Evolutionary conservation across 805 yeast species (phyloP).

Genomic region (Wickerhamiella occidentalis): DNA sequence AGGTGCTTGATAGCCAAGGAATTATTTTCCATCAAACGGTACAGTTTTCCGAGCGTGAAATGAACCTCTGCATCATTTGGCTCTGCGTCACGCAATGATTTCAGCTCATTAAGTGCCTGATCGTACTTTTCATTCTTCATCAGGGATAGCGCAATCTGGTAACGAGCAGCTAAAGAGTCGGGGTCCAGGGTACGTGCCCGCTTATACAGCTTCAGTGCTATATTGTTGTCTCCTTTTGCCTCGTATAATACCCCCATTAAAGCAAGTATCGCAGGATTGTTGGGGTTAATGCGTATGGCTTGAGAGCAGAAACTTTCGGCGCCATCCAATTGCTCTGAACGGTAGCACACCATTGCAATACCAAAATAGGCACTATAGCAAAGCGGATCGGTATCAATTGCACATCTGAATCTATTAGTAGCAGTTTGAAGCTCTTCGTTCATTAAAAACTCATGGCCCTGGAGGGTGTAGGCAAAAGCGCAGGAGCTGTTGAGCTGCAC

Average conservation of each 20-base stretch:
- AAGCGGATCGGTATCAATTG: conserved; percentile 61
- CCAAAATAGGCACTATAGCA: conserved; percentile 96
- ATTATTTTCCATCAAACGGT: conserved; percentile 61
- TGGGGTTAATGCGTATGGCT: conserved; percentile 82
- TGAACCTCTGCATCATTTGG: conserved; percentile 95
- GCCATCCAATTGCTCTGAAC: conserved; percentile 67
- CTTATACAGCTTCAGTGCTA: conserved; percentile 72
- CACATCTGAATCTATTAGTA: conserved; percentile 64
- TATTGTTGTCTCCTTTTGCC: conserved; percentile 50
- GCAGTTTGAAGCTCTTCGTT: conserved; percentile 89
- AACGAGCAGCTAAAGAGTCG: conserved; percentile 69
- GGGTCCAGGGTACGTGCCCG: conserved; percentile 80
- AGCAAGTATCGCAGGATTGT: conserved; percentile 76
- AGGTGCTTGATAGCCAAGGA: conserved; percentile 72
- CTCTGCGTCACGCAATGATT: conserved; percentile 56
- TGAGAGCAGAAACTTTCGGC: conserved; percentile 81
- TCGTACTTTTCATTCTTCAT: conserved; percentile 59
- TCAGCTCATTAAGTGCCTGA: conserved; percentile 64
- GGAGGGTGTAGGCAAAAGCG: conserved; percentile 82
- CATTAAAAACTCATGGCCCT: conserved; percentile 83
- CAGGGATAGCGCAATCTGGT: conserved; percentile 74
- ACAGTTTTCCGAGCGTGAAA: conserved; percentile 74
- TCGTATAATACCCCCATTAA: conserved; percentile 92
- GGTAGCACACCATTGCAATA: conserved; percentile 83
- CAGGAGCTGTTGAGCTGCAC: conserved; percentile 52